Evolutionary conservation across 139 green algal genomes (phyloP), one percentile per base, ranked within the genome.

Genomic region (Spirogloea muscicola): DNA sequence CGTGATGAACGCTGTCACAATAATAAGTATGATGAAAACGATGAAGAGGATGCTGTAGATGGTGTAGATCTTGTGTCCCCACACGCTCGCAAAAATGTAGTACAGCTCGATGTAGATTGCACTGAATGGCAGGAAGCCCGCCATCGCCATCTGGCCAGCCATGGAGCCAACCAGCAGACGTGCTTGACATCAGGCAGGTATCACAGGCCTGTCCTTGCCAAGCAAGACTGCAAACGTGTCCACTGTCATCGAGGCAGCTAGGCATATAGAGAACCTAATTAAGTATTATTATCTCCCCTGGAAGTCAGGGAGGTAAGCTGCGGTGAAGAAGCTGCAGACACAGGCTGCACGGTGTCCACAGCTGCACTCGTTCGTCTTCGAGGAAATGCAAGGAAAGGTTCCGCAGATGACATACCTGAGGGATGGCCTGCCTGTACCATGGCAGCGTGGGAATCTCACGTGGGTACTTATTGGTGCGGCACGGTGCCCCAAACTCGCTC

Each of bases 51-150:
- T 85, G 72, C 58, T 82, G 72, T 87, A 87, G 59, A 88, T 86
- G 39, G 84, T 88, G 82, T 88, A 88, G 73, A 88, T 79, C 86
- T 98, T 98, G 86, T 97, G 91, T 41, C 92, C 92, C 94, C 94
- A 98, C 61, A 98, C 88, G 78, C 66, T 90, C 64, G 86, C 85
- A 68, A 91, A 91, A 41, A 91, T 86, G 74, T 91, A 92, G 73
- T 87, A 87, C 43, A 88, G 84, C 82, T 88, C 85, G 39, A 91
- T 86, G 64, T 92, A 92, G 71, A 91, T 90, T 36, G 85, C 87
- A 52, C 44, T 80, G 81, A 92, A 91, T 6, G 87, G 88, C 43
- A 91, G 79, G 82, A 91, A 91, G 27, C 89, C 84, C 5, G 82
- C 85, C 62, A 86, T 81, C 68, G 68, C 60, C 76, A 87, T 88